A percentile compares a stretch with the other conserved stretches of the same genome.
These are phyloP conservation scores for Athelia sp. DNA, from an alignment of 1,284 basidiomycete species.

Conservation along the genomic window DNA sequence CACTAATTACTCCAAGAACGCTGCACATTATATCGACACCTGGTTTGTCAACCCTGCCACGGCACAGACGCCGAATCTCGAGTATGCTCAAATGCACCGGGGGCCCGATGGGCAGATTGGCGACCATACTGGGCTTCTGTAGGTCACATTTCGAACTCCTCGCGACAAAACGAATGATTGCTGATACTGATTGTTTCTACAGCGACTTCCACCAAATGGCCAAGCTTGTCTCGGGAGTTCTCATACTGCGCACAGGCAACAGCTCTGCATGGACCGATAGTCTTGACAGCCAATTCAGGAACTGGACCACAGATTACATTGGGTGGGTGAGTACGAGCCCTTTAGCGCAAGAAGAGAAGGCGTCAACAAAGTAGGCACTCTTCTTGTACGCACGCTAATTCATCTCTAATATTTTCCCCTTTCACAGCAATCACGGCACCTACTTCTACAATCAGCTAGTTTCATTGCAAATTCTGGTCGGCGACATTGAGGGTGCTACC, in stretches of 20 bases:
- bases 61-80: conserved; percentile 64
- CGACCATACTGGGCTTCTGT: conserved; percentile 53
- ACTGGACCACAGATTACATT: conserved; percentile 48
- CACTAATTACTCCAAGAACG: conserved; percentile 26
- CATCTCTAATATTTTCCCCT: conserved; percentile 15
- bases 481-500: conserved; percentile 37
- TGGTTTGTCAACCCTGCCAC: conserved; percentile 60
- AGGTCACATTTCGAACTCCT: not conserved
- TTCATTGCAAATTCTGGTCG: conserved; percentile 40
- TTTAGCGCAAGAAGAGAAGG: conserved; percentile 43
- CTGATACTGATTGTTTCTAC: not conserved
- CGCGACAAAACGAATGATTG: not conserved
- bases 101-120: conserved; percentile 52
- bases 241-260: conserved; percentile 46
- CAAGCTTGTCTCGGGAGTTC: conserved; percentile 55
- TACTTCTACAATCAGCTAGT: conserved; percentile 50
- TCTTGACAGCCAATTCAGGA: conserved; percentile 42
- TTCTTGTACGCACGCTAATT: conserved; percentile 16
- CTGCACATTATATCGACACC: conserved; percentile 41
- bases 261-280: conserved; percentile 53
- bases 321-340: conserved; percentile 52
- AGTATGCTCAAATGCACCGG: conserved; percentile 61
- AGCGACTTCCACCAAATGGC: conserved; percentile 53
- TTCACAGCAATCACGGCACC: conserved; percentile 56
- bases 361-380: conserved; percentile 47